Evolutionary conservation across 176 grass and related monocot genomes (phyloP).

Genomic region (Hsuehochloa calcarea): DNA sequence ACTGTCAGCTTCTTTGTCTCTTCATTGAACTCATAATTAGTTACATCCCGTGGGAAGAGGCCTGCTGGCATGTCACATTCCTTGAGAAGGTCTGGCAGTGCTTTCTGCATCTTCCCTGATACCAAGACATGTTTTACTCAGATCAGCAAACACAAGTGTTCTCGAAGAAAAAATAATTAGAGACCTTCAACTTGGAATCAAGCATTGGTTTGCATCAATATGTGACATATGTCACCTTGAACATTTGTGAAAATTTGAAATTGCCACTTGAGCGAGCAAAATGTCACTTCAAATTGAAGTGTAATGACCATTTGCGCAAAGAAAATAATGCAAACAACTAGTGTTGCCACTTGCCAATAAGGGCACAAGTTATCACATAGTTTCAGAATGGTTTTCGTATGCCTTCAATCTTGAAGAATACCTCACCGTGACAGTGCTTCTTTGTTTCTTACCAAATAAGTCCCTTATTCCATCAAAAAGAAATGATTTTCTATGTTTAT

Average conservation of each 20-base stretch:
- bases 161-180: neutral
- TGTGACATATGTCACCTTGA: neutral
- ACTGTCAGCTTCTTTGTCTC: conserved; percentile 76
- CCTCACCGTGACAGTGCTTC: neutral
- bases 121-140: conserved; percentile 7
- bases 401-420: neutral
- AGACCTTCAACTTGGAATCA: neutral
- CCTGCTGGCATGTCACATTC: conserved; percentile 83
- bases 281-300: neutral
- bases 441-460: conserved; percentile 24
- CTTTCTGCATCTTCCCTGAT: conserved; percentile 94
- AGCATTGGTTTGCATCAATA: neutral
- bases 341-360: neutral
- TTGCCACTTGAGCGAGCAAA: neutral
- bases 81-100: conserved; percentile 72
- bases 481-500: neutral
- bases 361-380: neutral
- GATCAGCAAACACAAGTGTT: neutral
- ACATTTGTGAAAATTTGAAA: neutral
- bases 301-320: conserved; percentile 8
- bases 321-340: conserved; percentile 25
- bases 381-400: neutral
- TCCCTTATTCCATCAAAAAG: neutral
- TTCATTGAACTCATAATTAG: conserved; percentile 95
- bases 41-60: conserved; percentile 79